Percentiles rank a stretch among this genome's conserved stretches.
Evolutionary conservation across 1,284 basidiomycete genomes (phyloP).

Genomic region (Cryptococcus sp.): DNA sequence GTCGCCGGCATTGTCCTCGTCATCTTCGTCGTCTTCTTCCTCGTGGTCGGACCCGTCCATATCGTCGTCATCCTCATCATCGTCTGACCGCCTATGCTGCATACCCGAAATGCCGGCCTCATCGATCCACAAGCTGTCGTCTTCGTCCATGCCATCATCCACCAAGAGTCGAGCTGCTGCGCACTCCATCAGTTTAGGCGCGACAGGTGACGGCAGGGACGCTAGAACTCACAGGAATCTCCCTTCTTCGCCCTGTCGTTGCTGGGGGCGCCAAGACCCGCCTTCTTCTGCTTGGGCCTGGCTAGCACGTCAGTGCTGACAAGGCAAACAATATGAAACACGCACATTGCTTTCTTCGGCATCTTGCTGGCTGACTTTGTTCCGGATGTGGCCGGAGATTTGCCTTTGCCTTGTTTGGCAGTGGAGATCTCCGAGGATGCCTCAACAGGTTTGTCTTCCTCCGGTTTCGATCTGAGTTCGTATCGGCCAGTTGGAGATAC

Average conservation of each 20-base stretch:
- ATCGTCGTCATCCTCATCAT: constrained; percentile 36
- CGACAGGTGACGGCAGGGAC: neutral
- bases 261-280: constrained; percentile 15
- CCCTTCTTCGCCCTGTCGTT: constrained; percentile 44
- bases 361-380: constrained; percentile 38
- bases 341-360: constrained; percentile 44
- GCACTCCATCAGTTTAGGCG: constrained; percentile 9
- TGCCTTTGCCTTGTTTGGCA: neutral
- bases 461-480: constrained; percentile 24
- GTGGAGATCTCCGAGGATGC: no score
- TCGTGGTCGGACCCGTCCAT: constrained; percentile 42
- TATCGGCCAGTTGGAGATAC: constrained; percentile 20
- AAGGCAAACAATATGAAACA: neutral
- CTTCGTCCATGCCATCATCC: constrained; percentile 67
- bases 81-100: constrained; percentile 20
- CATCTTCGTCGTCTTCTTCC: constrained; percentile 59
- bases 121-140: constrained; percentile 43
- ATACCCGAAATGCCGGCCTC: constrained; percentile 28
- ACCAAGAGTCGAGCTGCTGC: constrained; percentile 60
- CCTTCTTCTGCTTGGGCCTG: constrained; percentile 37
- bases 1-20: constrained; percentile 30
- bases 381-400: constrained; percentile 35
- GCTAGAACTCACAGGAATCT: constrained; percentile 29
- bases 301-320: constrained; percentile 1
- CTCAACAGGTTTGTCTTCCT: constrained; percentile 9